A percentile compares a stretch with the other conserved stretches of the same genome.
phyloP scores from a whole-genome alignment of 1,284 basidiomycete genomes.

The Cryptococcus neoformans region DNA sequence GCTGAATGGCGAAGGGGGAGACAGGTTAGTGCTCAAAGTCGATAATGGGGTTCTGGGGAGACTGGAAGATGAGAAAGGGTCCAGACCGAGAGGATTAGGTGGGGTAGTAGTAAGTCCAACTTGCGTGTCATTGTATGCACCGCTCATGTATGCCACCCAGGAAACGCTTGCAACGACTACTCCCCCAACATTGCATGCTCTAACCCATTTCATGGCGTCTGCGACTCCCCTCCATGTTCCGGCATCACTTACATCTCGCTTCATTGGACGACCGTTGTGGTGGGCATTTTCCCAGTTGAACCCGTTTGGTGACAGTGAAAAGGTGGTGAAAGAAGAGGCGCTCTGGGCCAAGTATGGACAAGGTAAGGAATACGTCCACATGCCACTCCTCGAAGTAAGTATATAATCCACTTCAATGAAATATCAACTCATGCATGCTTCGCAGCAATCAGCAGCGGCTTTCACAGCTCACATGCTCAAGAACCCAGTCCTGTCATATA shows the following conservation, averaged over 20 bases:
- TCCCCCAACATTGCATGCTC: conserved; percentile 52
- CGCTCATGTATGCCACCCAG: conserved; percentile 7
- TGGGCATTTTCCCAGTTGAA: conserved; percentile 78
- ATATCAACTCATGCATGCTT: not conserved
- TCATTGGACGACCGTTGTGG: conserved; percentile 76
- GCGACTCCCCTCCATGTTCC: conserved; percentile 64
- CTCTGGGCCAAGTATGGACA: conserved; percentile 60
- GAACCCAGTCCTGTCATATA: conserved; percentile 56
- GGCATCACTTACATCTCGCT: conserved; percentile 65
- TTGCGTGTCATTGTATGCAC: not conserved
- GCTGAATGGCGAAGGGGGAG: conserved; percentile 47
- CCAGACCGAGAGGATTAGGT: conserved; percentile 72
- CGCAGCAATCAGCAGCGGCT: conserved; percentile 58
- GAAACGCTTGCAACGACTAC: conserved; percentile 25
- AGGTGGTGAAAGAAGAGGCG: conserved; percentile 56
- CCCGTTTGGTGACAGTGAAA: conserved; percentile 58
- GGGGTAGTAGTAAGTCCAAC: conserved; percentile 69
- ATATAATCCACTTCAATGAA: not conserved
- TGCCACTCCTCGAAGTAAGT: conserved; percentile 50
- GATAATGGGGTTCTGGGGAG: conserved; percentile 60
- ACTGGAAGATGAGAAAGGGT: conserved; percentile 51
- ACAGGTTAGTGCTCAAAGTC: conserved; percentile 64
- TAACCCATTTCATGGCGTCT: conserved; percentile 60
- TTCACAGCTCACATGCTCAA: conserved; percentile 56
- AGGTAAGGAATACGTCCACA: conserved; percentile 70